Conservation (phyloP, 176 grass and related monocot genomes). For the Leersia perrieri region DNA sequence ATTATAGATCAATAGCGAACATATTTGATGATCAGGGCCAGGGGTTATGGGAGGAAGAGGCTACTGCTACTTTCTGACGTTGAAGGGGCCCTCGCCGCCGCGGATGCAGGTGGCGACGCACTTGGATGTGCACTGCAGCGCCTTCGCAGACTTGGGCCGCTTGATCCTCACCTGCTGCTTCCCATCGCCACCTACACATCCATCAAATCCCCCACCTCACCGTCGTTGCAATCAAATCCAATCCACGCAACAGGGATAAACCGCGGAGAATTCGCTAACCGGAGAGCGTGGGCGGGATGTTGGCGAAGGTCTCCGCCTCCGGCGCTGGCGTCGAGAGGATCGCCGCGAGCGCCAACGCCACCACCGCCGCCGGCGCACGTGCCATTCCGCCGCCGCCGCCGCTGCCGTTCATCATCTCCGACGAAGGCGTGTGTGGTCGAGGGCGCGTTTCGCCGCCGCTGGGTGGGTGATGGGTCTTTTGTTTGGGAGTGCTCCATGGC, state of each 20-base stretch:
- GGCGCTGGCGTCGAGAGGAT: conserved; percentile 45
- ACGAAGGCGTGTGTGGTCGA: not conserved
- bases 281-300: conserved; percentile 54
- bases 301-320: conserved; percentile 34
- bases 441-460: too few species aligned
- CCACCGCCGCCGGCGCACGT: conserved; percentile 27
- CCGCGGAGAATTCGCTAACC: not conserved
- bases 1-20: not conserved
- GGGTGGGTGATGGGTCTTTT: too few species aligned
- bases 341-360: conserved; percentile 39
- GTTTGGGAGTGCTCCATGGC: too few species aligned
- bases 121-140: conserved; percentile 62
- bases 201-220: too few species aligned
- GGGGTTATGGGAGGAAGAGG: not conserved
- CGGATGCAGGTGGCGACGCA: conserved; percentile 79
- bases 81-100: conserved; percentile 61
- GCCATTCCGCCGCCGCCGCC: conserved; percentile 24
- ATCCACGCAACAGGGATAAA: too few species aligned
- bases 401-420: not conserved
- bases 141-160: conserved; percentile 58
- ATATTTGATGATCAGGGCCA: not conserved
- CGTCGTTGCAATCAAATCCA: not conserved
- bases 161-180: conserved; percentile 49
- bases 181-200: conserved; percentile 32
- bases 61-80: conserved; percentile 27